A percentile compares a stretch with the other conserved stretches of the same genome.
phyloP scores from a whole-genome alignment of 2,329 filamentous ascomycete genomes.

The Dryadomyces quercus-mongolicae region DNA sequence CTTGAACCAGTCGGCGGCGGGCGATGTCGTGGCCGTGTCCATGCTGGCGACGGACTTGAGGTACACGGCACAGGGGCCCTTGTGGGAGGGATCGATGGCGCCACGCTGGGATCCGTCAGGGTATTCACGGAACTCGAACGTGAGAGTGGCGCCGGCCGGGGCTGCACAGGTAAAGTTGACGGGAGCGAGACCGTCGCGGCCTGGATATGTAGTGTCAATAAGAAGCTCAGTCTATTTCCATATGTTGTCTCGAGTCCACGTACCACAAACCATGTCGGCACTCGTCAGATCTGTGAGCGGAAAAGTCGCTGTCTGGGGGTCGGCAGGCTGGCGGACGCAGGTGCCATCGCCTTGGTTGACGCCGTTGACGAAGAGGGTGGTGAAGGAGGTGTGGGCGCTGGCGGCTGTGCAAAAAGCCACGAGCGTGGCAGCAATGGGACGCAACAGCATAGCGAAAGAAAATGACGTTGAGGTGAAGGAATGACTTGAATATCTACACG shows the following conservation, averaged over 20 bases:
- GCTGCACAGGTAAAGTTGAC: constrained; percentile 37
- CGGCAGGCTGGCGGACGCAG: constrained; percentile 54
- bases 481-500: neutral
- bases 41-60: constrained; percentile 56
- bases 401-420: constrained; percentile 23
- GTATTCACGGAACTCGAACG: constrained; percentile 54
- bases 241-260: constrained; percentile 15
- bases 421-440: neutral
- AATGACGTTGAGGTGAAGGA: no score
- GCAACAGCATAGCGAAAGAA: neutral
- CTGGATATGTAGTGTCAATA: constrained; percentile 18
- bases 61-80: constrained; percentile 62
- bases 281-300: constrained; percentile 47
- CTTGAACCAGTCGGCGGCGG: constrained; percentile 62
- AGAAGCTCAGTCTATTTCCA: constrained; percentile 7
- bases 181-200: constrained; percentile 28
- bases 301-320: constrained; percentile 36
- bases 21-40: constrained; percentile 36
- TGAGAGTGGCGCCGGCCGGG: constrained; percentile 41
- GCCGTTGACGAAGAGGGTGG: constrained; percentile 50
- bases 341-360: constrained; percentile 57
- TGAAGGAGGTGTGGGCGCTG: constrained; percentile 49
- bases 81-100: constrained; percentile 47
- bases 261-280: constrained; percentile 60
- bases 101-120: constrained; percentile 41